phyloP scores from a whole-genome alignment of 768 basidiomycete genomes.

The Gloeophyllum trabeum region DNA sequence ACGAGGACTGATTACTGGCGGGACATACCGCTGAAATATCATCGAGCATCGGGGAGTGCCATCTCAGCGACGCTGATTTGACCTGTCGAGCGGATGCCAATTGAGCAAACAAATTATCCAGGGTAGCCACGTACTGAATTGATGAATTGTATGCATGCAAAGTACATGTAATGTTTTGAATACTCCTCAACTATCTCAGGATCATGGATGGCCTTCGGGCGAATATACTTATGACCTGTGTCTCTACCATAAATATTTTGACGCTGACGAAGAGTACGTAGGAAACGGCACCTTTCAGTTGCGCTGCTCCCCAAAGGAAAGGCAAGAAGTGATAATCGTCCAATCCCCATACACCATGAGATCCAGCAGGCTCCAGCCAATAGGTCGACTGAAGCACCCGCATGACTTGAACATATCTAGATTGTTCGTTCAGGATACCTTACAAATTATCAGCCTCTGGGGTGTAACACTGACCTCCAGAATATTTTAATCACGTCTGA shows the following conservation, averaged over 20 bases:
- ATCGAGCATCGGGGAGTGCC: slow-evolving; percentile 99
- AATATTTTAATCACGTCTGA: slow-evolving; percentile 78
- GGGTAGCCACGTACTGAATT: slow-evolving; percentile 55
- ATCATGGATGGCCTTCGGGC: slow-evolving; percentile 90
- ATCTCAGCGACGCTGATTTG: slow-evolving; percentile 88
- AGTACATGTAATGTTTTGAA: slow-evolving; percentile 90
- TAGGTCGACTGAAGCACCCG: slow-evolving; percentile 84
- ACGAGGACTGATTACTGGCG: slow-evolving; percentile 1
- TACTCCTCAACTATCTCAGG: slow-evolving; percentile 87
- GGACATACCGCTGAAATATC: slow-evolving; percentile 76
- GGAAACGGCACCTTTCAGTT: slow-evolving; percentile 40
- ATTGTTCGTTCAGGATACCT: too few species aligned
- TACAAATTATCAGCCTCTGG: too few species aligned
- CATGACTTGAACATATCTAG: slow-evolving; percentile 68
- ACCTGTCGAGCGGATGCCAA: too few species aligned
- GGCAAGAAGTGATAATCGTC: slow-evolving; percentile 97
- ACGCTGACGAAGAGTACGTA: not conserved
- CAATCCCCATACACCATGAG: slow-evolving; percentile 96
- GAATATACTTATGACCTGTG: slow-evolving; percentile 78
- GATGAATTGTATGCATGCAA: slow-evolving; percentile 91
- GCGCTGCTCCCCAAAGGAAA: slow-evolving; percentile 80
- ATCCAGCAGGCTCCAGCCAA: slow-evolving; percentile 98
- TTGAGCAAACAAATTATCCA: not conserved
- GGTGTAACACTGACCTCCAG: too few species aligned
- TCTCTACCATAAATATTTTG: too few species aligned